Evolutionary conservation across 306 rosid species (phyloP).

Genomic region (Citrullus colocynthis): DNA sequence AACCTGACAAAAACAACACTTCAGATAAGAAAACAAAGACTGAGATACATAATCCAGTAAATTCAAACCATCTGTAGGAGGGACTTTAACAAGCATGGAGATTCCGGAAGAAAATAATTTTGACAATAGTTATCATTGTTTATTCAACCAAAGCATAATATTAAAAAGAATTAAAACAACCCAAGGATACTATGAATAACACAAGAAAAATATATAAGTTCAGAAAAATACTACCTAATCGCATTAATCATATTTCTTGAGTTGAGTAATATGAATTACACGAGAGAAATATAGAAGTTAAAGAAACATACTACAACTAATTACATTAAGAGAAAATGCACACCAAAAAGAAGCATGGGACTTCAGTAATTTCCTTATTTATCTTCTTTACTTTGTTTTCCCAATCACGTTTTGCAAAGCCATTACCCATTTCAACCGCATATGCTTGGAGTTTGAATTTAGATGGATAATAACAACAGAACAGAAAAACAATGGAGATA

Average conservation of each 20-base stretch:
- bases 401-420: neutral
- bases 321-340: neutral
- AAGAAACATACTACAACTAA: neutral
- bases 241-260: neutral
- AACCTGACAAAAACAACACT: constrained; percentile 32
- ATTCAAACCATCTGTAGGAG: neutral
- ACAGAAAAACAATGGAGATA: too few species aligned
- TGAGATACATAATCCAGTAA: neutral
- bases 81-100: neutral
- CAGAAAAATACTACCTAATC: too few species aligned
- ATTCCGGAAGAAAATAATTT: neutral
- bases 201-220: too few species aligned
- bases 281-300: neutral
- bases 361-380: neutral
- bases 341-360: neutral
- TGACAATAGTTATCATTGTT: neutral
- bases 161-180: neutral
- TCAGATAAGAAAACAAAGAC: constrained; percentile 1
- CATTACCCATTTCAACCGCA: neutral
- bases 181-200: neutral
- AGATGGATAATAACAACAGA: too few species aligned
- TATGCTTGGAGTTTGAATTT: too few species aligned
- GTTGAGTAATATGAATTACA: neutral
- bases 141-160: neutral
- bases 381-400: neutral